Percentiles rank a stretch among this genome's conserved stretches.
Conservation (phyloP, 140 eudicot species). For the Oenanthe javanica region DNA sequence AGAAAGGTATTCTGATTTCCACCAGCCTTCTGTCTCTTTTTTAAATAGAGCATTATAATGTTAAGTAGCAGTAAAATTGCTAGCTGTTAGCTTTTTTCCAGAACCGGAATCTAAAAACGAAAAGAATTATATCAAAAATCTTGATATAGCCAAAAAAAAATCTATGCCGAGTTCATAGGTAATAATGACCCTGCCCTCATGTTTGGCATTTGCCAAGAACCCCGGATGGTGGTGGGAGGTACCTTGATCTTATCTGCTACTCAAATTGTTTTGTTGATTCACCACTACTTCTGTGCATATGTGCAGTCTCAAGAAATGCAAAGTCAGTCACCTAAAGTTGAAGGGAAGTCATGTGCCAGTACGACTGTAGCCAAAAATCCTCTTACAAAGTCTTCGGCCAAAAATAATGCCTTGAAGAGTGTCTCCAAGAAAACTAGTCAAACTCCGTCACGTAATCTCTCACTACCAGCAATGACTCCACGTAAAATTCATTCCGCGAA, state of each 20-base stretch:
- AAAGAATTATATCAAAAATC: no score
- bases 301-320: slow-evolving; percentile 38
- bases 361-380: slow-evolving; percentile 15
- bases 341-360: slow-evolving; percentile 26
- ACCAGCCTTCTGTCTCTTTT: background rate
- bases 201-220: no score
- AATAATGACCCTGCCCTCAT: background rate
- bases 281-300: background rate
- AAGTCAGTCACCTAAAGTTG: slow-evolving; percentile 30
- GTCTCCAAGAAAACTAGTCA: slow-evolving; percentile 34
- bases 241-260: background rate
- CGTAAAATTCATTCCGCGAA: slow-evolving; percentile 44
- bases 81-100: background rate
- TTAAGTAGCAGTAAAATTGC: background rate
- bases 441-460: slow-evolving; percentile 19
- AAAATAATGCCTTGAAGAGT: slow-evolving; percentile 39
- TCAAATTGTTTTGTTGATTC: background rate
- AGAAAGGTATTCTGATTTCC: slow-evolving; percentile 5
- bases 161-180: background rate
- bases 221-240: background rate
- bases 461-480: slow-evolving; percentile 36
- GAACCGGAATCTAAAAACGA: background rate
- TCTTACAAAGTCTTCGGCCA: slow-evolving; percentile 20
- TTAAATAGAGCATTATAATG: background rate
- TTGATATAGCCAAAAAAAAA: background rate